phyloP scores from a whole-genome alignment of 257 asterid genomes.

The Solanum etuberosum region DNA sequence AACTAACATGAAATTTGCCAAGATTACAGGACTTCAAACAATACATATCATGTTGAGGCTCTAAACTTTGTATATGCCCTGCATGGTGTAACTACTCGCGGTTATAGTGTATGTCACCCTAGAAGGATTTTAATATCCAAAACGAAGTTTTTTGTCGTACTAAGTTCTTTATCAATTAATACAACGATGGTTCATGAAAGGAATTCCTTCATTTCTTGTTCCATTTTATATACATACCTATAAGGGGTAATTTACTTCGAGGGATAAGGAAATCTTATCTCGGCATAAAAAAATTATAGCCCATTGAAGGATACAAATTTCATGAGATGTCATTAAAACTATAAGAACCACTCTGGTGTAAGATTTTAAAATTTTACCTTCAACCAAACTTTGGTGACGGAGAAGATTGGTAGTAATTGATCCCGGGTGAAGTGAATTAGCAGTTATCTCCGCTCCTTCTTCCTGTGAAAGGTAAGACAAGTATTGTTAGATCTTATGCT shows the following conservation, averaged over 20 bases:
- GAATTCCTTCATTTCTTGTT: neutral
- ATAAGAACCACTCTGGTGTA: neutral
- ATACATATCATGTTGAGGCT: neutral
- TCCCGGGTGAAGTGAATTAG: slow-evolving; percentile 18
- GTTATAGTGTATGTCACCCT: neutral
- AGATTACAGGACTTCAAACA: neutral
- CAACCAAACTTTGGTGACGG: slow-evolving; percentile 3
- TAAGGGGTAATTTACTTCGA: neutral
- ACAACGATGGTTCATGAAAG: neutral
- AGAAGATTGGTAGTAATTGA: slow-evolving; percentile 11
- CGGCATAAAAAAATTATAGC: neutral
- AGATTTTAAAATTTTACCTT: neutral
- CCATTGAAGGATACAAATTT: neutral
- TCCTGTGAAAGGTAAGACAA: neutral
- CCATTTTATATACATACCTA: neutral
- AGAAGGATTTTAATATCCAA: neutral
- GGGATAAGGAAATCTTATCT: neutral
- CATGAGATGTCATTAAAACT: neutral
- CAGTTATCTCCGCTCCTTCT: slow-evolving; percentile 9
- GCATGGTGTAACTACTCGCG: neutral
- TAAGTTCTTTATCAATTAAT: neutral
- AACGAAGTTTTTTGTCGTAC: neutral
- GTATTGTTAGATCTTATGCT: neutral
- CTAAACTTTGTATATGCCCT: neutral
- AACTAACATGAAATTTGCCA: neutral